These are phyloP conservation scores for Citrus sinensis DNA, from an alignment of 345 rosid species.

Conservation along the genomic window DVS_A1.0 CM039163.1:45141001-45141500, in stretches of 20 bases:
- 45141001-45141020: background rate
- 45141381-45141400: background rate
- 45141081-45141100: conserved; percentile 74
- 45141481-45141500: conserved; percentile 94
- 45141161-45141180: conserved; percentile 17
- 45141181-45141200: conserved; percentile 13
- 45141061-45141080: conserved; percentile 13
- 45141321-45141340: conserved; percentile 20
- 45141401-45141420: conserved; percentile 59
- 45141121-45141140: conserved; percentile 67
- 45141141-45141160: conserved; percentile 46
- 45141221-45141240: background rate
- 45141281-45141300: conserved; percentile 95
- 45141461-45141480: conserved; percentile 72
- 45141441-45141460: conserved; percentile 52
- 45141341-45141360: background rate
- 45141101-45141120: conserved; percentile 83
- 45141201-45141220: background rate
- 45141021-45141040: background rate
- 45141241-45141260: conserved; percentile 60
- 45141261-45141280: conserved; percentile 73
- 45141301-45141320: conserved; percentile 86
- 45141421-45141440: conserved; percentile 86
- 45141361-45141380: background rate
- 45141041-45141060: background rate